These are phyloP conservation scores for Gossypium ekmanianum DNA, from an alignment of 345 rosid genomes.

Conservation along the genomic window DNA sequence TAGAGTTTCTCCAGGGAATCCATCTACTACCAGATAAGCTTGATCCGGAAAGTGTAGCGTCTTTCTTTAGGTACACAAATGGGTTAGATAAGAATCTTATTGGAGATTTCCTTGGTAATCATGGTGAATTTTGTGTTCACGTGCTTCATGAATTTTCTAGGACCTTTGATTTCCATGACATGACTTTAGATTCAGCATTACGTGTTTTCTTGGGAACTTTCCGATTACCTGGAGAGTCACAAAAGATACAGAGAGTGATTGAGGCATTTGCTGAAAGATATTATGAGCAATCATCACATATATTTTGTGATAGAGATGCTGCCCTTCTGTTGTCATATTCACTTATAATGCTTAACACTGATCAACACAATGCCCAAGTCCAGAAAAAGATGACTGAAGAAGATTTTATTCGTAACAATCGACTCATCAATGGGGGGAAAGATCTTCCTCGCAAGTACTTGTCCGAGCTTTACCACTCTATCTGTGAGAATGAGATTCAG, in stretches of 20 bases:
- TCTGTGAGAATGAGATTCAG: constrained; percentile 66
- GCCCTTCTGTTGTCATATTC: constrained; percentile 70
- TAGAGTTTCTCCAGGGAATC: constrained; percentile 60
- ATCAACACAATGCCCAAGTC: constrained; percentile 71
- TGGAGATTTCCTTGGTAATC: constrained; percentile 72
- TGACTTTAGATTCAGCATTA: constrained; percentile 67
- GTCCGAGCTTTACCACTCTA: constrained; percentile 62
- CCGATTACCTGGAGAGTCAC: constrained; percentile 77
- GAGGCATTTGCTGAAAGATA: constrained; percentile 83
- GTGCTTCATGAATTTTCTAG: constrained; percentile 72
- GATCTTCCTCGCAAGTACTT: constrained; percentile 69
- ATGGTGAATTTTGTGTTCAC: constrained; percentile 66
- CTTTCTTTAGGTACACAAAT: constrained; percentile 61
- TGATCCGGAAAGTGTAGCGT: constrained; percentile 66
- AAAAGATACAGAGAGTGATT: constrained; percentile 76
- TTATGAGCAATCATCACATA: constrained; percentile 69
- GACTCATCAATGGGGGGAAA: constrained; percentile 61
- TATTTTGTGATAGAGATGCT: constrained; percentile 58
- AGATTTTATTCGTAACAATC: constrained; percentile 69
- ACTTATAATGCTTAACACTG: constrained; percentile 67
- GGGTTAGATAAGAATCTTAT: constrained; percentile 67
- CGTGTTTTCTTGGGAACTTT: constrained; percentile 73
- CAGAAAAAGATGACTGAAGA: constrained; percentile 80
- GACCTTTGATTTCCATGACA: constrained; percentile 60
- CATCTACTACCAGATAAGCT: constrained; percentile 64